These are phyloP conservation scores for Calocybe gambosa DNA, from an alignment of 1,284 basidiomycete species.

Conservation along the genomic window DNA sequence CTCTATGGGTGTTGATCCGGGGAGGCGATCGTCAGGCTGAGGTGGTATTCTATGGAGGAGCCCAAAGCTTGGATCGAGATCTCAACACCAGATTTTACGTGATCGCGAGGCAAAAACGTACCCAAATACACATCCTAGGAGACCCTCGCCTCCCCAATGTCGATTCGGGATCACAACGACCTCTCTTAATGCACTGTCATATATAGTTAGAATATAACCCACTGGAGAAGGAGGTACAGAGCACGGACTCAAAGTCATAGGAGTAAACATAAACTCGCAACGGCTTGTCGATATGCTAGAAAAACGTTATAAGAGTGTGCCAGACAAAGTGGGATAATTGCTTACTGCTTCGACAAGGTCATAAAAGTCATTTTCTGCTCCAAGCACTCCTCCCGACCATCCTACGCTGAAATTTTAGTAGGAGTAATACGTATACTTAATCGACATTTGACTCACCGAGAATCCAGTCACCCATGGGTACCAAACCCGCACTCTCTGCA, in stretches of 20 bases:
- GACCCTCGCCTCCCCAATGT: conserved; percentile 93
- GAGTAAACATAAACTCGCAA: conserved; percentile 95
- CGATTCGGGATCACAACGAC: conserved; percentile 91
- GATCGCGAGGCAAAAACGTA: conserved; percentile 32
- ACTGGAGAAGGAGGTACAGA: neutral
- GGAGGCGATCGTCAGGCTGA: conserved; percentile 46
- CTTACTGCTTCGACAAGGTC: conserved; percentile 89
- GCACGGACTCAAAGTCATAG: conserved; percentile 88
- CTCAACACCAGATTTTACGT: conserved; percentile 8
- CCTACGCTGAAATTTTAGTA: conserved; percentile 40
- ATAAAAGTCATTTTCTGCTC: conserved; percentile 95
- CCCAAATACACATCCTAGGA: conserved; percentile 93
- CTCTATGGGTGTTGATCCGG: conserved; percentile 49
- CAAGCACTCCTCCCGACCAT: conserved; percentile 90
- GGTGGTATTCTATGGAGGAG: conserved; percentile 87
- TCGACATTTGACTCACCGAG: conserved; percentile 22
- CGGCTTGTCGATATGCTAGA: conserved; percentile 87
- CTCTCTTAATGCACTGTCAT: conserved; percentile 75
- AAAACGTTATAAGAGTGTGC: neutral
- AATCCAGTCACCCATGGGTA: conserved; percentile 46
- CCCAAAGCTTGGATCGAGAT: conserved; percentile 49
- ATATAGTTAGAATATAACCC: conserved; percentile 1
- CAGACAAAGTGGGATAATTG: conserved; percentile 12
- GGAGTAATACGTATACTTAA: neutral
- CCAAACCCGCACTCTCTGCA: conserved; percentile 69